phyloP scores from a whole-genome alignment of 257 asterid species.

The Echium plantagineum region DNA sequence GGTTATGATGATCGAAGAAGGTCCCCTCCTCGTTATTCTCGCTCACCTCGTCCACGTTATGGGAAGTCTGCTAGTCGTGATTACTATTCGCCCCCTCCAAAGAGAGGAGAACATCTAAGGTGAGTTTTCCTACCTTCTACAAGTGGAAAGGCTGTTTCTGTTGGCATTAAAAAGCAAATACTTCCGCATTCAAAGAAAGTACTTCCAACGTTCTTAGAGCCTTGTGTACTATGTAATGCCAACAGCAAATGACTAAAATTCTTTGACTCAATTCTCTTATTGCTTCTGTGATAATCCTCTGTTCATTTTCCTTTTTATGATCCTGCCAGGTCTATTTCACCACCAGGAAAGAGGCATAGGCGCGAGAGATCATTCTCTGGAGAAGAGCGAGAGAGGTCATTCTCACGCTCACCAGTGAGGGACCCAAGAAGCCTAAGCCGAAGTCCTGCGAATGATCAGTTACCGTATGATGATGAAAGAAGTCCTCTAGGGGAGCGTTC shows the following conservation, averaged over 20 bases:
- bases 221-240: not conserved
- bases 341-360: conserved; percentile 49
- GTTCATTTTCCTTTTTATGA: not conserved
- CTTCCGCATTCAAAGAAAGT: too few species aligned
- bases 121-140: conserved; percentile 2
- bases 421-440: conserved; percentile 43
- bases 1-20: conserved; percentile 76
- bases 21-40: conserved; percentile 70
- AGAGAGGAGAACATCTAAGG: conserved; percentile 71
- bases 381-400: conserved; percentile 22
- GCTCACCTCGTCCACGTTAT: conserved; percentile 61
- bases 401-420: conserved; percentile 30
- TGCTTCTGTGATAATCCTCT: not conserved
- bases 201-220: not conserved
- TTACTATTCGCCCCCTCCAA: conserved; percentile 57
- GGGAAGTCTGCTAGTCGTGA: conserved; percentile 57
- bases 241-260: too few species aligned
- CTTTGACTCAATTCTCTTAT: not conserved
- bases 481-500: conserved; percentile 11
- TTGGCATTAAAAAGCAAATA: not conserved
- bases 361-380: conserved; percentile 52
- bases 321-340: conserved; percentile 59
- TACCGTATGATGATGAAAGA: conserved; percentile 11
- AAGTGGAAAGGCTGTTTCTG: not conserved
- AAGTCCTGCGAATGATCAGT: conserved; percentile 38